These are phyloP conservation scores for Nyssa sinensis DNA, from an alignment of 148 eudicot genomes.

Conservation along the genomic window DNA sequence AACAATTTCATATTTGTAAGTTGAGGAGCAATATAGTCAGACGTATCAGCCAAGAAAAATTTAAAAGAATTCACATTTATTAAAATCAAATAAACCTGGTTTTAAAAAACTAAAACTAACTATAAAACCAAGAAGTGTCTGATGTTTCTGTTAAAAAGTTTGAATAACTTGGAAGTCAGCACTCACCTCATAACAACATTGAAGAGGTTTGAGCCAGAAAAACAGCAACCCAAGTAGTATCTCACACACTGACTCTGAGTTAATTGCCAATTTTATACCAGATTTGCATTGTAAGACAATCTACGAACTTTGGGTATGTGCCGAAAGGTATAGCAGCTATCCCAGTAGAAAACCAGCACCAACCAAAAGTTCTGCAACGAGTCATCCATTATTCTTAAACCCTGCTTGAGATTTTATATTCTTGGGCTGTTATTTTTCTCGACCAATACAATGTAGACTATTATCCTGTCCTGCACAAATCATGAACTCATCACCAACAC, in stretches of 20 bases:
- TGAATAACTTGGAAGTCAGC: constrained; percentile 5
- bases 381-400: constrained; percentile 3
- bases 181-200: constrained; percentile 6
- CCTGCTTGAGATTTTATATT: neutral
- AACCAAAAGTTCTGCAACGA: neutral
- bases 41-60: neutral
- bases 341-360: constrained; percentile 6
- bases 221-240: neutral
- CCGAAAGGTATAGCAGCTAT: neutral
- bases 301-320: neutral
- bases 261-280: neutral
- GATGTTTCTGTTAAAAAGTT: neutral
- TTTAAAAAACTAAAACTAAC: neutral
- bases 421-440: constrained; percentile 1
- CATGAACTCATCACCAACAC: neutral
- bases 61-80: too few species aligned
- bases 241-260: neutral
- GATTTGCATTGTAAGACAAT: neutral
- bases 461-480: neutral
- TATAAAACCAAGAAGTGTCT: neutral
- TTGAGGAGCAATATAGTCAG: neutral
- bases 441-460: neutral
- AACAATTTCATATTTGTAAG: constrained; percentile 9
- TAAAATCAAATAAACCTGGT: neutral
- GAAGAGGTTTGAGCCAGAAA: neutral